A percentile compares a stretch with the other conserved stretches of the same genome.
Evolutionary conservation across 202 grass and related monocot genomes (phyloP).

Genomic region (Zoysia matrella): DNA sequence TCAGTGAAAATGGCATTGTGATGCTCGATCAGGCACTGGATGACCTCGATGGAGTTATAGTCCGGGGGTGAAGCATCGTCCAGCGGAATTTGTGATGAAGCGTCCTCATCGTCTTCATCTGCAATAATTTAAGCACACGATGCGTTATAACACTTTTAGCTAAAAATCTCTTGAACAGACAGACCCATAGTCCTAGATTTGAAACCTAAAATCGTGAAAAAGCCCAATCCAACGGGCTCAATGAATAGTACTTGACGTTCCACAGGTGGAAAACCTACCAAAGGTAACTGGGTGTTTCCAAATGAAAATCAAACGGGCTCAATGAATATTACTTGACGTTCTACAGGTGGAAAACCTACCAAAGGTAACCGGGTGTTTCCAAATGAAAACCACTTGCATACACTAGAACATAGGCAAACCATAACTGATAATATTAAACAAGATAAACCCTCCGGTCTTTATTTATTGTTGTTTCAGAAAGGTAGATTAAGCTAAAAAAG

Average conservation of each 20-base stretch:
- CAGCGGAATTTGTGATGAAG: slow-evolving; percentile 83
- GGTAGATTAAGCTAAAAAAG: too few species aligned
- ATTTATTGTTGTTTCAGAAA: too few species aligned
- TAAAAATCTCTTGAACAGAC: background rate
- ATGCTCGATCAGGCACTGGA: slow-evolving; percentile 93
- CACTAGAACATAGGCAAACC: background rate
- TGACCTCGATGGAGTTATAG: slow-evolving; percentile 91
- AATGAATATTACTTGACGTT: background rate
- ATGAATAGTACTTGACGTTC: background rate
- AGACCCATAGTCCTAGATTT: background rate
- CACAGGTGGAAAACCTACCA: background rate
- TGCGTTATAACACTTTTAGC: slow-evolving; percentile 6
- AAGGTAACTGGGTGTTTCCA: background rate
- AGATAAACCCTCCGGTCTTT: too few species aligned
- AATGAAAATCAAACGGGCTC: background rate
- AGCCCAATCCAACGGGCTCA: background rate
- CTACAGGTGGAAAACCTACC: background rate
- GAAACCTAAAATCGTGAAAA: background rate
- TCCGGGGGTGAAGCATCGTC: slow-evolving; percentile 76
- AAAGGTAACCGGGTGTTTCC: background rate
- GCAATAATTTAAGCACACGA: slow-evolving; percentile 31
- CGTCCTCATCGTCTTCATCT: slow-evolving; percentile 85
- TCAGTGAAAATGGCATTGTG: slow-evolving; percentile 94
- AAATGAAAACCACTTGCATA: background rate
- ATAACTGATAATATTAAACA: background rate